Evolutionary conservation across 2,329 filamentous ascomycete species (phyloP).

Genomic region (Tolypocladium cylindrosporum): DNA sequence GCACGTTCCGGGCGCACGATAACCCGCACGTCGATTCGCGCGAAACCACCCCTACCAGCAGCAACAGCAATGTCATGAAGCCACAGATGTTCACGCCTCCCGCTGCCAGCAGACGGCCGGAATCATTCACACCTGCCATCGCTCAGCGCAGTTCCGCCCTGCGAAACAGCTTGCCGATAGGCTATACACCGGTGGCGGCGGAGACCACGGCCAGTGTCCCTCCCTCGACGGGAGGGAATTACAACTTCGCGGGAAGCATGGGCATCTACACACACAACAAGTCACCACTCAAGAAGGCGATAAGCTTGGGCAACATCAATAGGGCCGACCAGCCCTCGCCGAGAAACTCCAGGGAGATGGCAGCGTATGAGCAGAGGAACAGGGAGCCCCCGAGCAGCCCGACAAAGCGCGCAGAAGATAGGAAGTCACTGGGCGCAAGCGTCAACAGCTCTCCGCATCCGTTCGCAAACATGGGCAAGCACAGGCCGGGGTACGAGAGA

Average conservation of each 20-base stretch:
- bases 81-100: slow-evolving; percentile 34
- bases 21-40: slow-evolving; percentile 74
- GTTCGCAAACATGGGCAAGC: slow-evolving; percentile 26
- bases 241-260: slow-evolving; percentile 58
- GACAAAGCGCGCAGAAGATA: slow-evolving; percentile 24
- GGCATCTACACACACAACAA: slow-evolving; percentile 72
- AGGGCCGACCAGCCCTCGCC: slow-evolving; percentile 33
- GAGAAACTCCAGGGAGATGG: slow-evolving; percentile 53
- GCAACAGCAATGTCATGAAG: slow-evolving; percentile 24
- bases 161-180: slow-evolving; percentile 24
- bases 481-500: slow-evolving; percentile 28
- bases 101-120: slow-evolving; percentile 18
- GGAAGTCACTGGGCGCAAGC: slow-evolving; percentile 13
- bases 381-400: slow-evolving; percentile 29
- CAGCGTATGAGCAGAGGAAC: slow-evolving; percentile 41
- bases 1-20: slow-evolving; percentile 69
- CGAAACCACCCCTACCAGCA: slow-evolving; percentile 19
- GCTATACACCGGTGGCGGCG: slow-evolving; percentile 18
- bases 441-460: slow-evolving; percentile 21
- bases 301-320: slow-evolving; percentile 50
- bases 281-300: slow-evolving; percentile 73
- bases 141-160: slow-evolving; percentile 17
- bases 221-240: slow-evolving; percentile 13
- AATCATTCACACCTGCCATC: slow-evolving; percentile 21
- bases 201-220: slow-evolving; percentile 9